These are phyloP conservation scores for Fusarium circinatum DNA, from an alignment of 2,329 filamentous ascomycete genomes.

Conservation along the genomic window DNA sequence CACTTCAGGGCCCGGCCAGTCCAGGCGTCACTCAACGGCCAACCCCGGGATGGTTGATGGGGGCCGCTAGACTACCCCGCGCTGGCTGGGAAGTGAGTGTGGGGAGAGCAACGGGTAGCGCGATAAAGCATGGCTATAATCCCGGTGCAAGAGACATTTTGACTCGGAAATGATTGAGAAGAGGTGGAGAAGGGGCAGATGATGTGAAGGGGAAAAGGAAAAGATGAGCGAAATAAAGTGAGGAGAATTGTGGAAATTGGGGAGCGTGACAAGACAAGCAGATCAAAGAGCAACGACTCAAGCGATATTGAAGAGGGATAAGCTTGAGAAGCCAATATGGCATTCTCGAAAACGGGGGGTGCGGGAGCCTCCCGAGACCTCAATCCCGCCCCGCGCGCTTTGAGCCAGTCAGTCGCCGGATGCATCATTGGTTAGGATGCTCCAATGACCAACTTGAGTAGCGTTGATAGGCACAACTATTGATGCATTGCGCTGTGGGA, in stretches of 20 bases:
- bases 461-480: conserved; percentile 12
- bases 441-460: background rate
- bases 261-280: background rate
- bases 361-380: conserved; percentile 40
- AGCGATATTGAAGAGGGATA: conserved; percentile 6
- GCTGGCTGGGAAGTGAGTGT: conserved; percentile 36
- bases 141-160: conserved; percentile 9
- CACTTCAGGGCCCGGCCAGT: background rate
- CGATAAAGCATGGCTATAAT: background rate
- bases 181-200: conserved; percentile 12
- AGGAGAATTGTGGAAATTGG: background rate
- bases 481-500: conserved; percentile 21
- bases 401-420: conserved; percentile 26
- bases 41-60: conserved; percentile 35
- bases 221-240: background rate
- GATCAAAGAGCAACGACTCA: background rate
- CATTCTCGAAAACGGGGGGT: conserved; percentile 26
- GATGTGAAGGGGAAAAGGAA: conserved; percentile 8
- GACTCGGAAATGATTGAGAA: conserved; percentile 13
- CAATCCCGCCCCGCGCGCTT: conserved; percentile 33
- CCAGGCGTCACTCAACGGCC: conserved; percentile 37
- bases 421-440: conserved; percentile 27
- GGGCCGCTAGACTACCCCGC: conserved; percentile 38
- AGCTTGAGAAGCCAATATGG: conserved; percentile 19
- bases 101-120: conserved; percentile 33